Percentiles rank a stretch among this genome's conserved stretches.
Evolutionary conservation across 192 early-diverging fungal species (phyloP).

Genomic region (Backusella circina): DNA sequence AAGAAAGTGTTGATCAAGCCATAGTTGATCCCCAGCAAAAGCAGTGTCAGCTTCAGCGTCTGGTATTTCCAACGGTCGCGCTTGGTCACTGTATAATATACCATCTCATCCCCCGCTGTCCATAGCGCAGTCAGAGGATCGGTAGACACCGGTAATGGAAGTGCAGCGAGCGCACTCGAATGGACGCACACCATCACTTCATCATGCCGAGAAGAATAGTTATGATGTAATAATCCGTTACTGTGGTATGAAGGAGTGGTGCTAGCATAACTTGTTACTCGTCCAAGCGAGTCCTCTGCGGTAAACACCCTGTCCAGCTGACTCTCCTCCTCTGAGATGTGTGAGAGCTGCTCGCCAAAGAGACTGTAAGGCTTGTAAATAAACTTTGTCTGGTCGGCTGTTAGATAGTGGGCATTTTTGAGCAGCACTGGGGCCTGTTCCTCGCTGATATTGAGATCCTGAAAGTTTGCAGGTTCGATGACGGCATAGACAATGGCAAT

Average conservation of each 20-base stretch:
- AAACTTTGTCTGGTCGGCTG: conserved; percentile 2
- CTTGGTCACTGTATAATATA: background rate
- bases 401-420: conserved; percentile 9
- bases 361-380: conserved; percentile 25
- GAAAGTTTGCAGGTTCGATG: background rate
- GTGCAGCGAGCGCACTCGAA: conserved; percentile 3
- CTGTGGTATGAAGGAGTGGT: background rate
- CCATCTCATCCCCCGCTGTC: background rate
- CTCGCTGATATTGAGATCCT: conserved; percentile 4
- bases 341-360: conserved; percentile 25
- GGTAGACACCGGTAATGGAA: background rate
- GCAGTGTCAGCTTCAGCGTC: background rate
- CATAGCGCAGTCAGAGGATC: conserved; percentile 3
- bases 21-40: background rate
- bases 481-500: background rate
- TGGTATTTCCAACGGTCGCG: background rate
- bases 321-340: conserved; percentile 29
- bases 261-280: conserved; percentile 1
- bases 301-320: conserved; percentile 14
- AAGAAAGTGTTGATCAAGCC: background rate
- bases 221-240: background rate
- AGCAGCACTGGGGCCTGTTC: conserved; percentile 15
- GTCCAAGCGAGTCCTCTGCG: background rate
- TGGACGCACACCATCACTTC: background rate
- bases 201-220: background rate